phyloP scores from a whole-genome alignment of 305 asterid genomes.

The Rubia tinctorum region DNA sequence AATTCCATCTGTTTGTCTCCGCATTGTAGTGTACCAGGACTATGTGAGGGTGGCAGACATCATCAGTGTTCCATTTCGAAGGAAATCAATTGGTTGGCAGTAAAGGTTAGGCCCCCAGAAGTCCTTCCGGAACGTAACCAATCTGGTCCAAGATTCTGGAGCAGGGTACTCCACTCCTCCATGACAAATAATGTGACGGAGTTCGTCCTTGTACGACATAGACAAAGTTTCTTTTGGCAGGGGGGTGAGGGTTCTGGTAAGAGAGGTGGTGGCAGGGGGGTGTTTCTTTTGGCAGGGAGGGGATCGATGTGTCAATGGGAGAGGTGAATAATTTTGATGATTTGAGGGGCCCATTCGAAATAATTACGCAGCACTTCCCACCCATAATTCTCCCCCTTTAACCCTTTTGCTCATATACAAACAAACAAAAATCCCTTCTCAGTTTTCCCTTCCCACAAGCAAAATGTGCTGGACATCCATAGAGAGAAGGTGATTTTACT shows the following conservation, averaged over 20 bases:
- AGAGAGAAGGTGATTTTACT: background rate
- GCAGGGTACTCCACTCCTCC: conserved; percentile 5
- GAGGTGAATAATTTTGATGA: too few species aligned
- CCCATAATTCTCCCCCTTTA: too few species aligned
- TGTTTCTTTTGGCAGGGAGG: too few species aligned
- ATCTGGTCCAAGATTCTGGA: conserved; percentile 5
- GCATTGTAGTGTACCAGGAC: background rate
- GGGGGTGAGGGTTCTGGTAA: too few species aligned
- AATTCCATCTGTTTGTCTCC: background rate
- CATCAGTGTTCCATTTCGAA: conserved; percentile 5
- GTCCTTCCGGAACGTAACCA: background rate
- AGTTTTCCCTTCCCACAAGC: too few species aligned
- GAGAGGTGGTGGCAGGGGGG: too few species aligned
- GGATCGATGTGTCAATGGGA: too few species aligned
- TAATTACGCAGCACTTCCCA: too few species aligned
- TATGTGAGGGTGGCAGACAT: background rate
- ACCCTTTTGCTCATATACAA: too few species aligned
- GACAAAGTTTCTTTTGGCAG: background rate
- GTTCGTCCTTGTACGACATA: background rate
- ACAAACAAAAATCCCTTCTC: too few species aligned
- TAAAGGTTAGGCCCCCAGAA: background rate
- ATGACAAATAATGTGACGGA: background rate
- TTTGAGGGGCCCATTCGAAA: too few species aligned
- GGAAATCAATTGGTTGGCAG: conserved; percentile 9
- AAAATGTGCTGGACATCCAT: background rate